Percentiles rank a stretch among this genome's conserved stretches.
Evolutionary conservation across 2,329 filamentous ascomycete genomes (phyloP).

Genomic region (Talaromyces sp.): DNA sequence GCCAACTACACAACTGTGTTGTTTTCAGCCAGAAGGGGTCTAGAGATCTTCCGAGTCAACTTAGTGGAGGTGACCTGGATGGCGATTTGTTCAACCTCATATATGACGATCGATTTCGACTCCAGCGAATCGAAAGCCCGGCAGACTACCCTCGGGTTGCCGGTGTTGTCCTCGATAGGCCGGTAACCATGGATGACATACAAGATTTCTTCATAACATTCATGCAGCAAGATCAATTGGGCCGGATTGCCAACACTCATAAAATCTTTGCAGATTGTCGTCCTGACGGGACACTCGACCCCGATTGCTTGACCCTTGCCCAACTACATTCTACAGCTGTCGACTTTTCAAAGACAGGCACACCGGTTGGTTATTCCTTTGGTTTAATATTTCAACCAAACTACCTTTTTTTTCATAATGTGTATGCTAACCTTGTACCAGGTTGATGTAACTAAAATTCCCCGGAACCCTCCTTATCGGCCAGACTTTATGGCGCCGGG

Average conservation of each 20-base stretch:
- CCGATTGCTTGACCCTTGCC: constrained; percentile 53
- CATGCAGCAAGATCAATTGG: constrained; percentile 64
- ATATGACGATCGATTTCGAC: constrained; percentile 57
- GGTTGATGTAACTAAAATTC: constrained; percentile 14
- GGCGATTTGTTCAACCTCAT: constrained; percentile 80
- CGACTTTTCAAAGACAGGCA: constrained; percentile 72
- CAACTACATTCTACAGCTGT: constrained; percentile 66
- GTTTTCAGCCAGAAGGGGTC: constrained; percentile 68
- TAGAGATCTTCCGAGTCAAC: constrained; percentile 71
- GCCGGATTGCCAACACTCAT: constrained; percentile 62
- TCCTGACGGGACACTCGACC: constrained; percentile 47
- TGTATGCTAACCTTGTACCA: neutral
- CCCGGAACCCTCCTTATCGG: constrained; percentile 10
- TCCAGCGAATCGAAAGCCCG: constrained; percentile 45
- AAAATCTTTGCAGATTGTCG: constrained; percentile 60
- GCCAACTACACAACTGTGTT: constrained; percentile 65
- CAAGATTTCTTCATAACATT: constrained; percentile 76
- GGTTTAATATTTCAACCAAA: neutral
- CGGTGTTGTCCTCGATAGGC: constrained; percentile 56
- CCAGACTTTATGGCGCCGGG: constrained; percentile 22
- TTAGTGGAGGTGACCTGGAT: constrained; percentile 79
- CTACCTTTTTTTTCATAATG: neutral
- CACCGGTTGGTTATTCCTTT: constrained; percentile 39
- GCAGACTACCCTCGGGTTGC: constrained; percentile 64
- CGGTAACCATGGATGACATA: constrained; percentile 63